Percentiles rank a stretch among this genome's conserved stretches.
Evolutionary conservation across 768 basidiomycete genomes (phyloP).

Genomic region (Tricholomella constricta): DNA sequence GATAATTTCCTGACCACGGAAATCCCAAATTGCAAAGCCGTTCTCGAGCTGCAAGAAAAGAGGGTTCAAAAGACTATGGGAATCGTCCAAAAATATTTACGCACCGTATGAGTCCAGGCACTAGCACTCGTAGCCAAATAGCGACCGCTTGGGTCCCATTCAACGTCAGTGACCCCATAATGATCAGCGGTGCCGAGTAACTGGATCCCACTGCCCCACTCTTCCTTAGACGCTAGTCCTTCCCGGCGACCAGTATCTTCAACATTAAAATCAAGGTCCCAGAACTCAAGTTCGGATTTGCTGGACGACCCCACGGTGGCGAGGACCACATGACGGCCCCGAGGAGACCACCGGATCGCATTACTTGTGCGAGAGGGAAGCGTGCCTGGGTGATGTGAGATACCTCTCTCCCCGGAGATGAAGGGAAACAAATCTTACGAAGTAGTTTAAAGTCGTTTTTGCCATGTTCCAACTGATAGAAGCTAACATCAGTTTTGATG

Average conservation of each 20-base stretch:
- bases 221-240: constrained; percentile 56
- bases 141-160: constrained; percentile 97
- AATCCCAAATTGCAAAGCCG: constrained; percentile 96
- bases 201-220: constrained; percentile 88
- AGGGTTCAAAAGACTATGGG: constrained; percentile 9
- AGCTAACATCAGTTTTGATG: constrained; percentile 95
- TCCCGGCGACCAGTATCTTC: constrained; percentile 58
- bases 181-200: constrained; percentile 87
- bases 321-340: constrained; percentile 92
- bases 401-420: constrained; percentile 11
- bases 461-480: constrained; percentile 89
- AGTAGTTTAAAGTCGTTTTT: constrained; percentile 96
- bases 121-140: constrained; percentile 93
- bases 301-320: constrained; percentile 93
- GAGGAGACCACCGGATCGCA: constrained; percentile 95
- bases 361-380: constrained; percentile 86
- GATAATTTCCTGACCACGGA: constrained; percentile 93
- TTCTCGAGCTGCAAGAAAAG: constrained; percentile 76
- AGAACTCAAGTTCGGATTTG: constrained; percentile 98
- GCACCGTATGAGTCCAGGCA: constrained; percentile 91
- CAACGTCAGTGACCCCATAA: constrained; percentile 95
- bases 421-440: constrained; percentile 47
- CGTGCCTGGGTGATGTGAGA: constrained; percentile 49
- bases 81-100: constrained; percentile 23
- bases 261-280: constrained; percentile 91